phyloP scores from a whole-genome alignment of 2,329 filamentous ascomycete species.

The Apiospora saccharicola region DNA sequence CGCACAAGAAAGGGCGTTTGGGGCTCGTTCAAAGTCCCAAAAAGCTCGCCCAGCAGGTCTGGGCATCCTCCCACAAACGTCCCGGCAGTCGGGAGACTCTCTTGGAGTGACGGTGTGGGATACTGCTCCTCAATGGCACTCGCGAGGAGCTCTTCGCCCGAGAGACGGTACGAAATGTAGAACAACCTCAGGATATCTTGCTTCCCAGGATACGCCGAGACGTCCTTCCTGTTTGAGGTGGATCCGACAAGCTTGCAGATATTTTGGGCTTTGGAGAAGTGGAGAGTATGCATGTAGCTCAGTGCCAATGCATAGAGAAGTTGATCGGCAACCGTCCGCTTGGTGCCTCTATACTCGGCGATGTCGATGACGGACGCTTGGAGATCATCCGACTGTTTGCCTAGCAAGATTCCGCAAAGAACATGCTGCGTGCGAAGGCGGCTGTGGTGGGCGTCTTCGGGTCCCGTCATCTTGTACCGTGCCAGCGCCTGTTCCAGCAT shows the following conservation, averaged over 20 bases:
- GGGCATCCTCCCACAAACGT: background rate
- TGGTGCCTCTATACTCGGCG: background rate
- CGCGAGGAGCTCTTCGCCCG: background rate
- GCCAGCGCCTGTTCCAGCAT: background rate
- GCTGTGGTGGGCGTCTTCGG: background rate
- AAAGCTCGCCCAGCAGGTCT: background rate
- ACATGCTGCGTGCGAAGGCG: background rate
- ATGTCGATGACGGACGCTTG: background rate
- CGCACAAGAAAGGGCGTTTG: background rate
- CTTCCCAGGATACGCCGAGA: background rate
- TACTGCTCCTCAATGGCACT: background rate
- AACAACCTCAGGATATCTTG: background rate
- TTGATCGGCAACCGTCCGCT: background rate
- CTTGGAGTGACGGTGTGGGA: background rate
- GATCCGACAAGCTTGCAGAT: background rate
- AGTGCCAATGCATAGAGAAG: background rate
- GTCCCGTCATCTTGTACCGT: background rate
- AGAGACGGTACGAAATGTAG: background rate
- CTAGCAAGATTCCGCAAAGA: background rate
- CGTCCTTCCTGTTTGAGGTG: background rate
- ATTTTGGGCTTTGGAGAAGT: background rate
- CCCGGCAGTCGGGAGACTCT: background rate
- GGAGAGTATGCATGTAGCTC: background rate
- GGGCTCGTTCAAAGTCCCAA: background rate
- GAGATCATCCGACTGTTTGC: background rate